Percentiles rank a stretch among this genome's conserved stretches.
phyloP scores from a whole-genome alignment of 805 yeast species.

The Hanseniaspora occidentalis region DNA sequence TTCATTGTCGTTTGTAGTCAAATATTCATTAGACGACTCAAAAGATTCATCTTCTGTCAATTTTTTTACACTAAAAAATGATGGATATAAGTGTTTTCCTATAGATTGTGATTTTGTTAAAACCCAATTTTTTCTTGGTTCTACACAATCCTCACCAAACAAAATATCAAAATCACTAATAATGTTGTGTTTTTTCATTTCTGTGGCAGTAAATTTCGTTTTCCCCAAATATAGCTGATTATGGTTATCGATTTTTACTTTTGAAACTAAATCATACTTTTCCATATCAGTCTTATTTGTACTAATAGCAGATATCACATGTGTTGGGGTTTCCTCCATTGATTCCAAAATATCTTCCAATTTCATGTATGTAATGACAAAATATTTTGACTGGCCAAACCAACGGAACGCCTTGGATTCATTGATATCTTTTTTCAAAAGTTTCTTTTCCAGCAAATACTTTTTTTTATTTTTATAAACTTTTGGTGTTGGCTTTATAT shows the following conservation, averaged over 20 bases:
- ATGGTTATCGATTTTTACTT: not conserved
- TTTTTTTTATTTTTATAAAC: not conserved
- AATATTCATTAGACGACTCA: not conserved
- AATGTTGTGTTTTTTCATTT: not conserved
- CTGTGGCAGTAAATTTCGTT: not conserved
- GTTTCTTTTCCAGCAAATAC: slow-evolving; percentile 4
- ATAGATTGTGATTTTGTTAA: slow-evolving; percentile 17
- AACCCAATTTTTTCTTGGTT: slow-evolving; percentile 67
- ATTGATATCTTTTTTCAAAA: slow-evolving; percentile 14
- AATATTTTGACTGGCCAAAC: slow-evolving; percentile 15
- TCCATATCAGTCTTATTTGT: not conserved
- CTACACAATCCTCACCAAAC: slow-evolving; percentile 62
- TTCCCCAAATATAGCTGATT: not conserved
- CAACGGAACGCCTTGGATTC: slow-evolving; percentile 12
- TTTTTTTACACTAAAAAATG: slow-evolving; percentile 16
- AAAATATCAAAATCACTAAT: slow-evolving; percentile 52
- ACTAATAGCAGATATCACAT: not conserved
- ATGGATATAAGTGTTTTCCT: slow-evolving; percentile 9
- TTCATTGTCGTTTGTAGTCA: not conserved
- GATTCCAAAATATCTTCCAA: not conserved
- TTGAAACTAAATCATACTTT: not conserved
- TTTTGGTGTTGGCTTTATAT: not conserved
- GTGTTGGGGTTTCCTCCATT: not conserved
- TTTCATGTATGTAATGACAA: slow-evolving; percentile 3
- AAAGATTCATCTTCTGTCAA: not conserved